A percentile compares a stretch with the other conserved stretches of the same genome.
Conservation (phyloP, 2,329 filamentous ascomycete genomes). For the Paecilomyces sp. region DNA sequence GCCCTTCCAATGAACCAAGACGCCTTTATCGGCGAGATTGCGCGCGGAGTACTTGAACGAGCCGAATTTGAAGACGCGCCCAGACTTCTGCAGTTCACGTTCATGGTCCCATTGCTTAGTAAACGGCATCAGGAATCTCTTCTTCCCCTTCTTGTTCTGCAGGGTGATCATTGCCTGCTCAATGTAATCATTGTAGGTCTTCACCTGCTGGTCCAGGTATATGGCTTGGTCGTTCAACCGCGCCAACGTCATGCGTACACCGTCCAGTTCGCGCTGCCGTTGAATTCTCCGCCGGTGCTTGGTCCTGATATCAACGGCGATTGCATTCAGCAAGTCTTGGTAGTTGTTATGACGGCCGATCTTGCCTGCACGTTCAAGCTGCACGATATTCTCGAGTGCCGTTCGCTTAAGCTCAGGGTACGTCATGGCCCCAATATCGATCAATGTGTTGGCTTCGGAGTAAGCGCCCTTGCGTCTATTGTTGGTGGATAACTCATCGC, state of each 20-base stretch:
- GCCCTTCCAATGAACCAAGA: conserved; percentile 84
- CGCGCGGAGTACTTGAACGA: conserved; percentile 95
- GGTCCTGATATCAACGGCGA: conserved; percentile 91
- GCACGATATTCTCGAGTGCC: conserved; percentile 88
- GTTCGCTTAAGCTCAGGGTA: conserved; percentile 91
- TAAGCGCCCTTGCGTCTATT: conserved; percentile 74
- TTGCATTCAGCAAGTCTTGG: conserved; percentile 95
- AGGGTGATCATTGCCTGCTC: conserved; percentile 96
- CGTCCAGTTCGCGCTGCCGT: conserved; percentile 80
- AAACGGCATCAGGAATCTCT: conserved; percentile 89
- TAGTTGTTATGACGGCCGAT: conserved; percentile 85
- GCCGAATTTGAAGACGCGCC: conserved; percentile 93
- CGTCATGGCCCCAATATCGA: conserved; percentile 81
- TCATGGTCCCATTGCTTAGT: conserved; percentile 99
- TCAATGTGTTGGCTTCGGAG: conserved; percentile 72
- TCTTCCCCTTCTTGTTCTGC: conserved; percentile 94
- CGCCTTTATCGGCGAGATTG: conserved; percentile 83
- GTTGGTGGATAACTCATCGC: conserved; percentile 68
- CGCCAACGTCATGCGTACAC: conserved; percentile 39
- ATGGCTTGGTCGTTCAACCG: conserved; percentile 59
- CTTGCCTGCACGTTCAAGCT: conserved; percentile 76
- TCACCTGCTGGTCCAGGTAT: conserved; percentile 90
- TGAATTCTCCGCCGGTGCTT: conserved; percentile 92
- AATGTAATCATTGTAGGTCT: conserved; percentile 98
- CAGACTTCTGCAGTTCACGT: conserved; percentile 84